Conservation (phyloP, 2,329 filamentous ascomycete species). For the Colletotrichum higginsianum region DNA sequence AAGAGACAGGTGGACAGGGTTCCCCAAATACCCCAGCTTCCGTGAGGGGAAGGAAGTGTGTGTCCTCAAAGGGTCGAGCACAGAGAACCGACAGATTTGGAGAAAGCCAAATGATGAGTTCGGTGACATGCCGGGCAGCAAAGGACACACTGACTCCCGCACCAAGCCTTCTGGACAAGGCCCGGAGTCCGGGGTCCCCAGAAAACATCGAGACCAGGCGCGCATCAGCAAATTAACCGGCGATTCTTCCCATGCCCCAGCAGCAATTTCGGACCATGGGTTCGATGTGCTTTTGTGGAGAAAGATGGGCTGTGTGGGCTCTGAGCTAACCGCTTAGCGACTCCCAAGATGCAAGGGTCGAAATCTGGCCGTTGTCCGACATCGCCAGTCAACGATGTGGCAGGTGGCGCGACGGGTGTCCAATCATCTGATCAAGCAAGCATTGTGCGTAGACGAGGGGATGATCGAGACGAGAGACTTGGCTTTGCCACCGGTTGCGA, state of each 20-base stretch:
- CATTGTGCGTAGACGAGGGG: background rate
- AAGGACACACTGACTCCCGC: constrained; percentile 5
- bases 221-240: constrained; percentile 38
- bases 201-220: constrained; percentile 3
- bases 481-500: constrained; percentile 35
- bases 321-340: constrained; percentile 25
- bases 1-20: background rate
- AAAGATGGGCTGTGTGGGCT: constrained; percentile 20
- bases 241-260: constrained; percentile 28
- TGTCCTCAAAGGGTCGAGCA: constrained; percentile 1
- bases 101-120: constrained; percentile 18
- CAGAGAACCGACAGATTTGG: constrained; percentile 26
- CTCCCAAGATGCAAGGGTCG: constrained; percentile 39
- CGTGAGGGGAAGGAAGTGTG: constrained; percentile 33
- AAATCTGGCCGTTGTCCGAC: constrained; percentile 20
- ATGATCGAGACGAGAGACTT: background rate
- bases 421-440: constrained; percentile 18
- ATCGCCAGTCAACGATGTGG: constrained; percentile 28
- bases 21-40: constrained; percentile 39
- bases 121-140: constrained; percentile 21
- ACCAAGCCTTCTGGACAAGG: constrained; percentile 20
- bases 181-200: constrained; percentile 30
- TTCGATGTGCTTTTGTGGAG: constrained; percentile 26
- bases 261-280: constrained; percentile 21
- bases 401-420: constrained; percentile 15